Base-by-base conservation (phyloP, 164 flowering plant genomes). In the Chimonanthus praecox region DNA sequence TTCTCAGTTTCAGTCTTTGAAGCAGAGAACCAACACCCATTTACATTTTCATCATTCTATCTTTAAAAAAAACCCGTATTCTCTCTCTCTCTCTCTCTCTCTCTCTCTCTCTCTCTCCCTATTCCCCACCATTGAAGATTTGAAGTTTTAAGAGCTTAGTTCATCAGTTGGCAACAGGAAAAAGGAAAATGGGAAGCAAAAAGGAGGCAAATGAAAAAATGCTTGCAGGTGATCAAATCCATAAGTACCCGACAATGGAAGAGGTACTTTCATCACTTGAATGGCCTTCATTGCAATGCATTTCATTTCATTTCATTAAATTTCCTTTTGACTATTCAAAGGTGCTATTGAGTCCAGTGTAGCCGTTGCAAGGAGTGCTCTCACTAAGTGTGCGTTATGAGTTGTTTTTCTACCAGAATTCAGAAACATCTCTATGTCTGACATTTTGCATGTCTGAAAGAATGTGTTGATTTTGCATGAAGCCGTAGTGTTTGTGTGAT, bases 231-330 rank as follows among this genome's bases (percentile, higher is more conserved):
- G 82, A 82, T 66, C 80, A 84, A 46, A 76, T 48, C 67, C 77
- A 71, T 72, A 86, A 84, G 85, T 71, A 80, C 82, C 87, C 84
- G 70, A 80, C 89, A 79, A 68, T 78, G 79, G 76, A 76, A 76
- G 94, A 90, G 92, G 92, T 88, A 87, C 74, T 5, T 61, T 70
- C 49, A 49, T 70, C 21, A 64, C 61, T 62, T n/a, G 62, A 49
- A 65, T 11, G 16, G 33, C 33, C 33, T 33, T 33, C 33, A 54
- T 13, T 49, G 13, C 67, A 6, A 13, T 61, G n/a, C 20, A 21
- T 21, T n/a, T 58, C 11, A 9, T 48, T 51, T 49, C 54, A n/a
- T 50, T 65, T 21, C 7, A 5, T 4, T 13, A 45, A n/a, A 46
- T 15, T 11, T 6, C 60, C 16, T 8, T 54, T 9, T n/a, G 33